Conservation (phyloP, 169 alveolate species). For the Theileria equi region DNA sequence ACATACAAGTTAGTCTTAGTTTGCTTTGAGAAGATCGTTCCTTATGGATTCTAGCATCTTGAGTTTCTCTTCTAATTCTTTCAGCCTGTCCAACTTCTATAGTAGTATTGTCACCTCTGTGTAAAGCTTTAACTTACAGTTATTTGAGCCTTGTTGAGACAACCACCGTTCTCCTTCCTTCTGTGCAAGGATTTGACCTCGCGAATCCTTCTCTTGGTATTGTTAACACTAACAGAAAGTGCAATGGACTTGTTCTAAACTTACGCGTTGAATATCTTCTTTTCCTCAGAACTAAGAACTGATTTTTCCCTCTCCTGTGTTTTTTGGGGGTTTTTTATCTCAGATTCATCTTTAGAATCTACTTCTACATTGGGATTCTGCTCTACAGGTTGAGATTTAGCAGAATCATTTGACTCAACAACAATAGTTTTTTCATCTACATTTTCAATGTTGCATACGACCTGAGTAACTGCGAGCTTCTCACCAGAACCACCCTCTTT, state of each 20-base stretch:
- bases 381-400: no score
- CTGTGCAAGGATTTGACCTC: neutral
- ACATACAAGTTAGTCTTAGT: neutral
- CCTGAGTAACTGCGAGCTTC: no score
- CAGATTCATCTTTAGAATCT: neutral
- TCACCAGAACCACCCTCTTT: no score
- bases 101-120: neutral
- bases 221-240: neutral
- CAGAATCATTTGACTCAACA: no score
- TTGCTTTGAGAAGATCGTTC: neutral
- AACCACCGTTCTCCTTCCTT: neutral
- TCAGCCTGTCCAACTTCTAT: neutral
- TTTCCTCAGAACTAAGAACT: no score
- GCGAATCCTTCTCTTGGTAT: neutral
- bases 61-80: neutral
- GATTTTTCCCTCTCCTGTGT: no score
- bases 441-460: no score
- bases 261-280: no score
- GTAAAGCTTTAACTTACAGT: neutral
- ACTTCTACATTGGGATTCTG: no score
- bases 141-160: neutral
- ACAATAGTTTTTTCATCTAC: no score
- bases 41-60: neutral
- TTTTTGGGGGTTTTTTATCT: neutral
- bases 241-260: no score